These are phyloP conservation scores for Rubroshorea leprosula DNA, from an alignment of 345 rosid genomes.

Conservation along the genomic window DNA sequence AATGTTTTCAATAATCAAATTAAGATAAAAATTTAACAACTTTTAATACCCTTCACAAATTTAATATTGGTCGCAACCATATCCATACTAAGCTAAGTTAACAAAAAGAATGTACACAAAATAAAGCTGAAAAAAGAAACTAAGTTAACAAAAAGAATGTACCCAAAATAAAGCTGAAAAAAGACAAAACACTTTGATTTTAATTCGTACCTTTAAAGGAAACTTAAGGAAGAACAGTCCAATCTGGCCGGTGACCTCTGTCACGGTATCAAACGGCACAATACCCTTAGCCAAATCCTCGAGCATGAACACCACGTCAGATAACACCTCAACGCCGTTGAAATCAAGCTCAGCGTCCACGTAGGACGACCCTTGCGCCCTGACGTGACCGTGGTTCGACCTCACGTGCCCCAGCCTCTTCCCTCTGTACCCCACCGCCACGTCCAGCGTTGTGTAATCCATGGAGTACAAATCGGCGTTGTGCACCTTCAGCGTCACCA, in stretches of 20 bases:
- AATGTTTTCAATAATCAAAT: no score
- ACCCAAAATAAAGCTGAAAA: no score
- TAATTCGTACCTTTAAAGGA: slow-evolving; percentile 51
- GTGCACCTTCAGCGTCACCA: slow-evolving; percentile 47
- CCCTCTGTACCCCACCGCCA: slow-evolving; percentile 57
- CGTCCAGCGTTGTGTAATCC: slow-evolving; percentile 48
- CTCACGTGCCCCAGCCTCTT: slow-evolving; percentile 68
- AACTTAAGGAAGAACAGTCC: slow-evolving; percentile 49
- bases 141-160: no score
- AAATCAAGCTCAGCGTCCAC: slow-evolving; percentile 62
- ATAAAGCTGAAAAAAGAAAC: no score
- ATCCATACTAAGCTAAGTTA: no score
- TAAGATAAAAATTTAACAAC: no score
- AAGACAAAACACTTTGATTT: no score
- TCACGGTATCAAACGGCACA: slow-evolving; percentile 53
- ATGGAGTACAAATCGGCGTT: slow-evolving; percentile 68
- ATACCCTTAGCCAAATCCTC: slow-evolving; percentile 45
- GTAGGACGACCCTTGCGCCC: slow-evolving; percentile 54
- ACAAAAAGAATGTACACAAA: no score
- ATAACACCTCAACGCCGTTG: slow-evolving; percentile 46
- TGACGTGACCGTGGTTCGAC: slow-evolving; percentile 49
- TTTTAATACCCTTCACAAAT: no score
- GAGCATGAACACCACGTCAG: slow-evolving; percentile 49
- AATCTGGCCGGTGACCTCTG: slow-evolving; percentile 47
- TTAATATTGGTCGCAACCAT: no score